Evolutionary conservation across 805 yeast species (phyloP), one percentile per base, ranked within the genome.

Genomic region (Cyberlindnera bimundalis): DNA sequence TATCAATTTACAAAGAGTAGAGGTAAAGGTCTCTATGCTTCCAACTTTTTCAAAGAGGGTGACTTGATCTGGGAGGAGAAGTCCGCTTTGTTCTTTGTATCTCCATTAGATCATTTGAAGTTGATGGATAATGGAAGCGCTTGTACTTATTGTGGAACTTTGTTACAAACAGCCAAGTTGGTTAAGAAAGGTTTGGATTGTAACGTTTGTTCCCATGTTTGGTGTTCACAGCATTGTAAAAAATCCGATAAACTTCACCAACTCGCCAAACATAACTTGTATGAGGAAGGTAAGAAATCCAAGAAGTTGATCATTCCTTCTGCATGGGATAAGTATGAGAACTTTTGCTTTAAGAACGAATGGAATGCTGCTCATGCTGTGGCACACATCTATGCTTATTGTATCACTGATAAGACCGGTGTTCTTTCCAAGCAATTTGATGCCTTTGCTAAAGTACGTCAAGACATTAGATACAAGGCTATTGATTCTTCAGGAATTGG

Each of bases 331-430:
- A 66, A 60, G 19, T 76, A 79, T 52, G 83, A 78, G 47, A 71
- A 74, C 23, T 81, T 70, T 56, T 83, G 90, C 56, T 63, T 73
- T 35, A 75, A 76, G 24, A 77, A 80, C 49, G 73, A 78, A 44
- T 80, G 91, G 82, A 72, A 71, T 40, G 87, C 84, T 0, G 78
- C 82, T 10, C 83, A 74, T 57, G 79, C 86, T 1, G 67, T 79
- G 31, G 82, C 84, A 0, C 53, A 78, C 29, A 71, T 80, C 11
- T 69, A 75, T 46, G 75, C 85, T 66, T 29, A 53, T 53, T 37
- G 43, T 51, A 41, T 51, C 46, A 50, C 65, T 25, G 79, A 77
- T 45, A 68, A 70, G 38, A 50, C 67, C 2, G 73, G 71, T 4
- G 48, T 57, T 6, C 58, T 71, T 17, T 47, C 58, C 2, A 55